Base-by-base conservation (phyloP, 495 filamentous ascomycete genomes). In the Annulohypoxylon moriforme region DNA sequence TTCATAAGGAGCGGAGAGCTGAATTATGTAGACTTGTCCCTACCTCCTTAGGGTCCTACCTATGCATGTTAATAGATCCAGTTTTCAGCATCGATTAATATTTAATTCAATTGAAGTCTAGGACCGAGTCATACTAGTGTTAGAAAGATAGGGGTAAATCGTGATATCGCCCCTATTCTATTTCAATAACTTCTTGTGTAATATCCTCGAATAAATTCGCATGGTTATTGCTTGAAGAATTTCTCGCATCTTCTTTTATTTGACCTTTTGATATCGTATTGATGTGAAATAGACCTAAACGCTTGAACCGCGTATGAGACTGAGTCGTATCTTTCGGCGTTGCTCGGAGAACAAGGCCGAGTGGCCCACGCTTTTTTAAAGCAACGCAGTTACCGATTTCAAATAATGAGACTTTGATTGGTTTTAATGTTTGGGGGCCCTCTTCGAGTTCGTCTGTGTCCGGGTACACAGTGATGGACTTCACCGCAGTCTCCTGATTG, bases 231-330 rank as follows among this genome's bases (percentile, higher is more conserved):
- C 22, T 46, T 46, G 22, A 24, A 24, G 22, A 60, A 18, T 20
- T 11, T 18, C 4, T 38, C 11, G 20, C 46, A 44, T 60, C 13
- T 20, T 31, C 22, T 46, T 0, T n/a, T 18, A 27, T 25, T 29
- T 24, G 57, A 4, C 38, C 14, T n/a, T 33, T 34, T 22, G 25
- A 47, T 61, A 9, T 47, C 18, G 14, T 47, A 33, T 49, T 49
- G 16, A 49, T 47, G 25, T 61, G 42, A 14, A 61, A 61, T n/a
- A 61, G 7, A 61, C 58, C 58, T 14, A 49, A 11, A 49, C 42
- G 42, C 24, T 25, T 61, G 27, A 61, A 61, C 24, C 58, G 58
- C 16, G 16, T 9, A 24, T 1, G 18, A 33, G 25, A 61, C 13
- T 4, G 42, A 34, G 14, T 24, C 11, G 25, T 4, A 13, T 34